phyloP scores from a whole-genome alignment of 1,139 yeast species.

The Yamadazyma dushanensis region DNA sequence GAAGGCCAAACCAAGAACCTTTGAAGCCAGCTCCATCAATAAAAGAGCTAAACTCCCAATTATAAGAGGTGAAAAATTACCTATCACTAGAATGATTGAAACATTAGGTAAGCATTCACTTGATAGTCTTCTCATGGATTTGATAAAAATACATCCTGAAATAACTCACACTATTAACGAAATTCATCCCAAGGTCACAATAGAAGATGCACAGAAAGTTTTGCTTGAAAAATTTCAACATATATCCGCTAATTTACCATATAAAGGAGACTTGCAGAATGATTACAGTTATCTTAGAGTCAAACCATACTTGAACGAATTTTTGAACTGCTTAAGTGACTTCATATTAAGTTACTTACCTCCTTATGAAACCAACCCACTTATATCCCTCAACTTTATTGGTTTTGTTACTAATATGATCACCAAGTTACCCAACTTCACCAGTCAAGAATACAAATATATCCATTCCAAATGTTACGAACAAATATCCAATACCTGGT shows the following conservation, averaged over 20 bases:
- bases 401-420: conserved; percentile 66
- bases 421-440: conserved; percentile 71
- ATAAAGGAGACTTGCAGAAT: conserved; percentile 67
- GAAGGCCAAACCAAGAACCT: conserved; percentile 7
- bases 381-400: conserved; percentile 63
- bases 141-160: conserved; percentile 65
- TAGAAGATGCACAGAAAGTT: conserved; percentile 50
- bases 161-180: conserved; percentile 50
- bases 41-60: conserved; percentile 43
- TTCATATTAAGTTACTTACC: conserved; percentile 78
- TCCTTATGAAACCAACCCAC: conserved; percentile 62
- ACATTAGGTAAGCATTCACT: conserved; percentile 60
- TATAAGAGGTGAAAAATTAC: conserved; percentile 53
- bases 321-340: conserved; percentile 75
- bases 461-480: conserved; percentile 74
- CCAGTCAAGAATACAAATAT: conserved; percentile 70
- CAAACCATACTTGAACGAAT: conserved; percentile 71
- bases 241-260: conserved; percentile 60
- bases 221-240: conserved; percentile 47
- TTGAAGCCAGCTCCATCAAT: conserved; percentile 9
- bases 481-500: conserved; percentile 78
- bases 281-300: conserved; percentile 91
- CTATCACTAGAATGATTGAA: conserved; percentile 63
- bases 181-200: conserved; percentile 60
- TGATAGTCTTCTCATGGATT: conserved; percentile 49